Evolutionary conservation across 2,329 filamentous ascomycete species (phyloP), one percentile per base, ranked within the genome.

Genomic region (Cladobotryum protrusum): DNA sequence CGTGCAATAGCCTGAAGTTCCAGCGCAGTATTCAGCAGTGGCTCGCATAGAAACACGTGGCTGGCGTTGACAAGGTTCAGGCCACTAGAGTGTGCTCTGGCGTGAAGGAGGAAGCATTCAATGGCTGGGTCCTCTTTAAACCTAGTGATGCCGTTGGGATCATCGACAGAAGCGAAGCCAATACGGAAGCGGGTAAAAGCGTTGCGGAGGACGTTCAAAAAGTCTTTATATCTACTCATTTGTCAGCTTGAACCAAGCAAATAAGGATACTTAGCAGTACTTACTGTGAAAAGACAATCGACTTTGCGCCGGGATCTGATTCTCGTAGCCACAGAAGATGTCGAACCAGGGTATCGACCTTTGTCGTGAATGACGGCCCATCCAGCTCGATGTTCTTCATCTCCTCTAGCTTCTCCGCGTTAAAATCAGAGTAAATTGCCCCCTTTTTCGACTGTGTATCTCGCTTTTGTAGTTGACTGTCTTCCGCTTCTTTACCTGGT

Each of bases 1-100:
- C 93, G 86, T 1, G 92, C 91, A 61, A 97, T 95, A 13, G 91
- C 92, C 67, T 99, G 93, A 9, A 97, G 76, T 67, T 97, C 93
- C 14, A 99, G 82, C 0, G 91, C 90, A 0, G 92, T 92, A 63
- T 97, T 96, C 58, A 97, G 82, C 3, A 97, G 74, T 2, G 93
- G 93, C 63, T 99, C 93, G 65, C 90, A 96, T 4, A 99, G 78
- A 62, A 97, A 95, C 1, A 97, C 90, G 63, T 97, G 90, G 43
- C 83, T 96, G 4, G 92, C 93, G 60, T 95, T 92, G 56, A 96
- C 86, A 0, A 99, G 78, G 54, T 95, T 97, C 29, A 99, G 75
- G 0, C 93, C 93, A 1, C 87, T 91, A 0, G 89, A 86, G 63
- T 96, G 89, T 0, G 89, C 87, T 56, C 90, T 87, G 5, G 91